Base-by-base conservation (phyloP, 164 flowering plant genomes). In the Annona squamosa region DNA sequence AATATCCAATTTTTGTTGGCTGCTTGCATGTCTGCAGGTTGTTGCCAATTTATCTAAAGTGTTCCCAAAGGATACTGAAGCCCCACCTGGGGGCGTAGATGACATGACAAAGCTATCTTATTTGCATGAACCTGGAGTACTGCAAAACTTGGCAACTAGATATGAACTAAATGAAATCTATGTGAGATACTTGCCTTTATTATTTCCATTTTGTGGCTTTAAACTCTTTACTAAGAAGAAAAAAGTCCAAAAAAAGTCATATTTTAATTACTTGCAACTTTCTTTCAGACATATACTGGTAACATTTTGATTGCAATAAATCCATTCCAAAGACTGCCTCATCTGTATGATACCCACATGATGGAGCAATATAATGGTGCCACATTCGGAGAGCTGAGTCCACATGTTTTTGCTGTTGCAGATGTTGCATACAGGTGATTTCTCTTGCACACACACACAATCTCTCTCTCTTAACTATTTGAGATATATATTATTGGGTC, bases 91-190 rank as follows among this genome's bases (percentile, higher is more conserved):
- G 72, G 99, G 99, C 72, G 98, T 93, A 43, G 99, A 95, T 90
- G 99, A 96, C 87, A 92, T 96, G 99, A 96, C 98, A 77, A 93
- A 93, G 81, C 93, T 93, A 74, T 92, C 99, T 37, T 96, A 96
- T 83, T 89, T 96, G 84, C 99, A 96, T 81, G 99, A 96, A 78
- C 99, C 99, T 61, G 99, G 99, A 68, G 99, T 96, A 77, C 76
- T 96, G 76, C 87, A 90, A 73, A 96, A 96, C 76, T 83, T 96
- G 88, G 90, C 97, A 19, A 69, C 87, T 17, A 81, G 99, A 93
- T 96, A 93, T 82, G 97, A 92, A 73, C 93, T 96, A 17, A 96
- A 96, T 85, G 99, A 96, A 84, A 96, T 96, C 52, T 96, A 96
- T 87, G 99, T 92, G 81, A 89, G 92, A 78, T 46, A 13, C 46